These are phyloP conservation scores for Malus sylvestris DNA, from an alignment of 306 rosid genomes.

Conservation along the genomic window DNA sequence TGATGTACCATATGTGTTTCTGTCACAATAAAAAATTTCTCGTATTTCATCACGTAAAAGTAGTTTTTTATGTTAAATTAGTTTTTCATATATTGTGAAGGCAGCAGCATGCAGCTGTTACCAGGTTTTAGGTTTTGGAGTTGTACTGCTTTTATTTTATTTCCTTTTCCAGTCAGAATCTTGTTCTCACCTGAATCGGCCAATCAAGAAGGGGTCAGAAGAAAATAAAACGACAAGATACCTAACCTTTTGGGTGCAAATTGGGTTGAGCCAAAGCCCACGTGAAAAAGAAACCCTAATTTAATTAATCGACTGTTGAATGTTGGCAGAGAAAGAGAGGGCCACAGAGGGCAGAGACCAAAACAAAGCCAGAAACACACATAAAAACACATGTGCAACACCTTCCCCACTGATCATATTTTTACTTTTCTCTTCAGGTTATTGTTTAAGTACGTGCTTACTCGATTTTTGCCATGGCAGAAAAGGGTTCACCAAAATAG, in stretches of 20 bases:
- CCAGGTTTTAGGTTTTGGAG: too few species aligned
- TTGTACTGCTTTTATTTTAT: too few species aligned
- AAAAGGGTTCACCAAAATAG: background rate
- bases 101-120: too few species aligned
- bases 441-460: background rate
- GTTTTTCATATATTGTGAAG: too few species aligned
- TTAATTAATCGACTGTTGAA: background rate
- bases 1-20: too few species aligned
- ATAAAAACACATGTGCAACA: background rate
- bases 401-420: background rate
- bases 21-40: too few species aligned
- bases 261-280: conserved; percentile 4
- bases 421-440: background rate
- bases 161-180: too few species aligned
- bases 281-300: background rate
- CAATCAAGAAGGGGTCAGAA: too few species aligned
- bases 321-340: background rate
- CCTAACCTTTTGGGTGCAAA: background rate
- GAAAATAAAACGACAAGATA: too few species aligned
- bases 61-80: too few species aligned
- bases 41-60: too few species aligned
- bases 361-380: background rate
- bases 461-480: background rate
- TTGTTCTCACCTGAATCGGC: too few species aligned
- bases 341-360: background rate